Conservation (phyloP, 2,329 filamentous ascomycete genomes). For the Claviceps africana region DNA sequence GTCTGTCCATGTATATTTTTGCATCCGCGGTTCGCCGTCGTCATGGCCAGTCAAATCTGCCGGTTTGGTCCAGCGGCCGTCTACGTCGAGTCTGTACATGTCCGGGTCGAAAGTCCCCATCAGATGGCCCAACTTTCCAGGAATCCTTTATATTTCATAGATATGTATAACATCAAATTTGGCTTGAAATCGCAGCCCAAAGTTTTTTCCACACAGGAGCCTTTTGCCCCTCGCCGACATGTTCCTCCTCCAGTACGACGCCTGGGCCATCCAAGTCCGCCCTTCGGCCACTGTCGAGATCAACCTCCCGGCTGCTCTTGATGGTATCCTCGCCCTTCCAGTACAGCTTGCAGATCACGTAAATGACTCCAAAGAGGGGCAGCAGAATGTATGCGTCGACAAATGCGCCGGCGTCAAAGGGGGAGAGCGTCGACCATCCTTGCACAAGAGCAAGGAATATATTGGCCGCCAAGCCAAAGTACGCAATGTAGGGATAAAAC, state of each 20-base stretch:
- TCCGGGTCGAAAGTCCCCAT: too few relatives aligned
- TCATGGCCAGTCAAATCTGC: too few relatives aligned
- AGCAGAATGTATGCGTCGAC: conserved; percentile 50
- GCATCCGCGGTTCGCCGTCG: too few relatives aligned
- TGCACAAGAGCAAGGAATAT: conserved; percentile 46
- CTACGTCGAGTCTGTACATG: too few relatives aligned
- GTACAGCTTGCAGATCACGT: conserved; percentile 37
- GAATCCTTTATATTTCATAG: too few relatives aligned
- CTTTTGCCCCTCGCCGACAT: conserved; percentile 13
- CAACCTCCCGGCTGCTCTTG: conserved; percentile 37
- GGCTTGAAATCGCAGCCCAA: conserved; percentile 26
- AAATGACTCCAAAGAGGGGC: conserved; percentile 45
- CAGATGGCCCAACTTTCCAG: too few relatives aligned
- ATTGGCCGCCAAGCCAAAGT: conserved; percentile 43
- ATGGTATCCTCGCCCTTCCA: conserved; percentile 35
- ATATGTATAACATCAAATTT: too few relatives aligned
- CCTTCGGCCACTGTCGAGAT: conserved; percentile 41
- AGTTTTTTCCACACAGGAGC: conserved; percentile 30
- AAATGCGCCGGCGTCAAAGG: conserved; percentile 44
- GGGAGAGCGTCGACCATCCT: conserved; percentile 45
- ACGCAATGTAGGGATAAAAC: conserved; percentile 44
- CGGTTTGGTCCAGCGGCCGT: too few relatives aligned
- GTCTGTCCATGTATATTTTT: too few relatives aligned
- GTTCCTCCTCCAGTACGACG: conserved; percentile 15
- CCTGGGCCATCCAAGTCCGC: conserved; percentile 36